These are phyloP conservation scores for Oryza longistaminata DNA, from an alignment of 176 grass and related monocot genomes.

Conservation along the genomic window DNA sequence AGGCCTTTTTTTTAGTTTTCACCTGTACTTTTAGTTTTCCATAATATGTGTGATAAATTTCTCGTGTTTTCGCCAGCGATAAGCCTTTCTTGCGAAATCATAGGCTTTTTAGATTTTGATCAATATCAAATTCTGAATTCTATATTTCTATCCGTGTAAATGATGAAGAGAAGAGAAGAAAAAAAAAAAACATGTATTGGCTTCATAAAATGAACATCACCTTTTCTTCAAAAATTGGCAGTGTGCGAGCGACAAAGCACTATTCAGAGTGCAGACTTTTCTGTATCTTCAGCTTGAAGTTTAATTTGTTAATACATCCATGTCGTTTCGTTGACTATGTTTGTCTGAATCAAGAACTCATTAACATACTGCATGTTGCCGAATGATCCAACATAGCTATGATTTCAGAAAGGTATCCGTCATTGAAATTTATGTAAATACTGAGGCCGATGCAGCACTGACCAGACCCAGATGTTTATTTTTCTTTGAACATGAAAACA, in stretches of 20 bases:
- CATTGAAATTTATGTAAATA: not conserved
- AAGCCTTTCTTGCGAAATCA: not conserved
- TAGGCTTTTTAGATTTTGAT: conserved; percentile 15
- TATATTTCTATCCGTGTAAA: not conserved
- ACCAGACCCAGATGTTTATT: not conserved
- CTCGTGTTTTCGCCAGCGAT: not conserved
- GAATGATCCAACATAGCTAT: not conserved
- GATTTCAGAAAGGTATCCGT: not conserved
- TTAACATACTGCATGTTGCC: not conserved
- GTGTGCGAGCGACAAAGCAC: not conserved
- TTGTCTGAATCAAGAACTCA: not conserved
- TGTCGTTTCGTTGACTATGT: not conserved
- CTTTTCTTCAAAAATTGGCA: not conserved
- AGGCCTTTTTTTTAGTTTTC: not conserved
- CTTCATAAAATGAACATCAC: not conserved
- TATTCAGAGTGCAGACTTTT: not conserved
- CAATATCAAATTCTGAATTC: not conserved
- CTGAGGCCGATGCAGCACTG: not conserved
- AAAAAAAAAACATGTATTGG: not conserved
- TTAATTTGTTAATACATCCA: not conserved
- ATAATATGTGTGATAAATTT: not conserved
- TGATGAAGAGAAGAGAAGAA: not conserved
- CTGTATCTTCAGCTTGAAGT: not conserved
- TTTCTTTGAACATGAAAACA: conserved; percentile 8
- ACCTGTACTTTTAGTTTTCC: conserved; percentile 20